A percentile compares a stretch with the other conserved stretches of the same genome.
phyloP scores from a whole-genome alignment of 148 eudicot species.

The Beta vulgaris region DNA sequence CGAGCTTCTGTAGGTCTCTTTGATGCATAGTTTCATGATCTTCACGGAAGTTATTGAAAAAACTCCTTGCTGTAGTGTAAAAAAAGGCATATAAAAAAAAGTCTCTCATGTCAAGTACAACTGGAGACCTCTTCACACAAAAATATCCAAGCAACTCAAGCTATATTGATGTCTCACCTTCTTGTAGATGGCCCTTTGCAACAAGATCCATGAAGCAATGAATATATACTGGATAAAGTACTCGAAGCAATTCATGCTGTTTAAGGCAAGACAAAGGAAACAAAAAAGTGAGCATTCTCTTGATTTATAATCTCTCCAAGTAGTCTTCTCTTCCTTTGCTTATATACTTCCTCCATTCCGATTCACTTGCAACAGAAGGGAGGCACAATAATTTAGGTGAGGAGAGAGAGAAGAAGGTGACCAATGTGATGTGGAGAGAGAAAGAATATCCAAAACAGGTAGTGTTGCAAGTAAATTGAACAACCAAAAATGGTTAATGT shows the following conservation, averaged over 20 bases:
- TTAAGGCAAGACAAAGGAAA: conserved; percentile 11
- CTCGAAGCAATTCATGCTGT: conserved; percentile 95
- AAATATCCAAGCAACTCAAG: not conserved
- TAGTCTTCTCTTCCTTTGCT: not conserved
- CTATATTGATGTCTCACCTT: conserved; percentile 47
- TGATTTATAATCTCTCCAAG: not conserved
- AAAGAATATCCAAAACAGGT: no score
- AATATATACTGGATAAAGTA: conserved; percentile 90
- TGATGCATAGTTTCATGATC: conserved; percentile 90
- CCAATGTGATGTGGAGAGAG: no score
- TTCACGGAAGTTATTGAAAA: conserved; percentile 84
- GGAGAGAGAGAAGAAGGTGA: no score
- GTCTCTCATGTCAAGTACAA: not conserved
- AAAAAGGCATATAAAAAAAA: conserved; percentile 4
- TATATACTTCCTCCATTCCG: no score
- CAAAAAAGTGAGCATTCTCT: not conserved
- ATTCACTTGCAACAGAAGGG: no score
- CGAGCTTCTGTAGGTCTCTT: conserved; percentile 89
- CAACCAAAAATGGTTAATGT: no score
- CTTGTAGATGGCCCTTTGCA: conserved; percentile 86
- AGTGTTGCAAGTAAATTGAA: no score
- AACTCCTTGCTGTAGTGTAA: conserved; percentile 57
- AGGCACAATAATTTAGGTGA: no score
- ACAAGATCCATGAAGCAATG: conserved; percentile 99
- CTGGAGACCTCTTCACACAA: not conserved